phyloP scores from a whole-genome alignment of 768 basidiomycete genomes.

The Hypsizygus marmoreus region DNA sequence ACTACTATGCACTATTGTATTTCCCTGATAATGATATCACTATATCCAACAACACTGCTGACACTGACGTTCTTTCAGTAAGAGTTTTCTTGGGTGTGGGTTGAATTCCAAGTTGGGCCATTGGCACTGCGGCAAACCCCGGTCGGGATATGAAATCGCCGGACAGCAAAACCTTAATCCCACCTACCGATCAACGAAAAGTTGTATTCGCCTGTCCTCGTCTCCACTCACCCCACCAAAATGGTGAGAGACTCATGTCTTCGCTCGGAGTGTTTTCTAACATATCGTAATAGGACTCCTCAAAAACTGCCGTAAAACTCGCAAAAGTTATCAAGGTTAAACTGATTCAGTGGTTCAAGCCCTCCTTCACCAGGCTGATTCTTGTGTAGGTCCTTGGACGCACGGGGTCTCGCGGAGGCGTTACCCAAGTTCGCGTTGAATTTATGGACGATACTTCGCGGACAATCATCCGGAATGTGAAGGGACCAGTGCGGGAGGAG shows the following conservation, averaged over 20 bases:
- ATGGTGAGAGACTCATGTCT: slow-evolving; percentile 33
- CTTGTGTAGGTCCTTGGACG: slow-evolving; percentile 86
- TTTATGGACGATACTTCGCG: slow-evolving; percentile 97
- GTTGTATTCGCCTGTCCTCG: slow-evolving; percentile 10
- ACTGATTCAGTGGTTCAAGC: neutral
- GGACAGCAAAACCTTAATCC: slow-evolving; percentile 22
- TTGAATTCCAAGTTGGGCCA: too few species aligned
- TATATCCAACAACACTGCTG: too few species aligned
- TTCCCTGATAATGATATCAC: too few species aligned
- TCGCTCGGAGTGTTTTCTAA: slow-evolving; percentile 3
- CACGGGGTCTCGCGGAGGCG: slow-evolving; percentile 98
- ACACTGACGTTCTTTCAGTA: too few species aligned
- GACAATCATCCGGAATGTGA: slow-evolving; percentile 98
- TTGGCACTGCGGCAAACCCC: slow-evolving; percentile 15
- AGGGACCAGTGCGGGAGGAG: slow-evolving; percentile 94
- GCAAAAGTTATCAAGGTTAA: slow-evolving; percentile 96
- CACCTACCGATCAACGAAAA: slow-evolving; percentile 21
- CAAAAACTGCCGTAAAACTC: slow-evolving; percentile 94
- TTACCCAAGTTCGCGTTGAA: slow-evolving; percentile 98
- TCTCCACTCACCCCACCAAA: slow-evolving; percentile 8
- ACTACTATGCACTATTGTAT: too few species aligned
- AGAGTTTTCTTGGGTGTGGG: too few species aligned
- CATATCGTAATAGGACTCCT: slow-evolving; percentile 60
- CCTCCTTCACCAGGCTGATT: slow-evolving; percentile 4
- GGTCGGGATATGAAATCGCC: slow-evolving; percentile 15